Base-by-base conservation (phyloP, 352 stramenopile genomes). In the Pythium vanterpoolii region DNA sequence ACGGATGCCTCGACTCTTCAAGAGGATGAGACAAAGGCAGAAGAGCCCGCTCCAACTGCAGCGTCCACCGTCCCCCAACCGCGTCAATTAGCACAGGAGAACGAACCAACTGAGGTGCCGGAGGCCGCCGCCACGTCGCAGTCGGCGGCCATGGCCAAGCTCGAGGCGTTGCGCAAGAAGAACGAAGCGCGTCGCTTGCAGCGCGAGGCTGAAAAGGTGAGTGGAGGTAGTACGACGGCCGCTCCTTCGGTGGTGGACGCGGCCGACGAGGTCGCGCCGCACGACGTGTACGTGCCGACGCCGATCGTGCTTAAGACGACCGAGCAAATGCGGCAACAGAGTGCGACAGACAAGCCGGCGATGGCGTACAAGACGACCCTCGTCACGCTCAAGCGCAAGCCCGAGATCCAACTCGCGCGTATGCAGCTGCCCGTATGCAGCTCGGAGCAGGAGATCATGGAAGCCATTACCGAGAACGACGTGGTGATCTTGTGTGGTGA, bases 401-500 rank as follows among this genome's bases (percentile, higher is more conserved):
- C 80, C 0, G 79, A 87, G 36, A 94, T 99, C 30, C 74, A 97
- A 63, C 66, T 96, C 56, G 76, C 76, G 33, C 90, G 98, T 49
- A 98, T 96, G 78, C 82, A 98, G 72, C 81, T 99, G 30, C 97
- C 98, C 3, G 96, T 99, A 33, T 98, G 95, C 64, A 90, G 80
- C 26, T 99, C 98, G 63, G 98, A 99, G 72, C 98, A 98, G 74
- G 97, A 99, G 78, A 99, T 99, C 60, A 98, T 99, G 77, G 97
- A 99, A 66, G 83, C 96, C 0, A 96, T 99, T 53, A 76, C 76
- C 13, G 72, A 93, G 1, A 92, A 98, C 62, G 91, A 98, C 68
- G 96, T 99, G n/a, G 86, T 98, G 16, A 98, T 99, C 47, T 57
- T 99, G 7, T 99, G 96, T 66, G 96, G 95, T 68, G 97, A 99